These are phyloP conservation scores for Aspergillus hortae DNA, from an alignment of 2,329 filamentous ascomycete genomes.

Conservation along the genomic window DNA sequence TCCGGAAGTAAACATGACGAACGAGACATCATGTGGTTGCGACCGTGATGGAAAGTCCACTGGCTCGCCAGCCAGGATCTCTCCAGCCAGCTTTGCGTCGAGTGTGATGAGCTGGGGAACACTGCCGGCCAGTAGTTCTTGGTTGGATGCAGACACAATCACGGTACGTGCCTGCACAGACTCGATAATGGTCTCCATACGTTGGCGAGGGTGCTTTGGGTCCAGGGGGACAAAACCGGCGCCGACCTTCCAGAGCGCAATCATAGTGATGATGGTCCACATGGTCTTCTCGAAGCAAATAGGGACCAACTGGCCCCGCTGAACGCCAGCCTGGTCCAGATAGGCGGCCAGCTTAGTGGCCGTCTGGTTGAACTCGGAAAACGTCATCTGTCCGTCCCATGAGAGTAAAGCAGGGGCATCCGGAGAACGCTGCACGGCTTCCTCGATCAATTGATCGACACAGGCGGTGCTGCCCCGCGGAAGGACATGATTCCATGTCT, in stretches of 20 bases:
- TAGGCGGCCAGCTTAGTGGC: slow-evolving; percentile 7
- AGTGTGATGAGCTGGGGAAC: not conserved
- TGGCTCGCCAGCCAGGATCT: slow-evolving; percentile 27
- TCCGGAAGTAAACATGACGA: slow-evolving; percentile 50
- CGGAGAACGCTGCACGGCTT: slow-evolving; percentile 2
- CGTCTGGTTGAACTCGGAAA: slow-evolving; percentile 7
- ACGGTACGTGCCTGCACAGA: not conserved
- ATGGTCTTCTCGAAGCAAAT: slow-evolving; percentile 10
- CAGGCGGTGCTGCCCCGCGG: slow-evolving; percentile 7
- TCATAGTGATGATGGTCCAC: slow-evolving; percentile 12
- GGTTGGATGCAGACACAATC: not conserved
- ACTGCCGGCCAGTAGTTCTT: not conserved
- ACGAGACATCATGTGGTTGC: slow-evolving; percentile 52
- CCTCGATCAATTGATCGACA: slow-evolving; percentile 9
- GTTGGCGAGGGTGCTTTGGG: not conserved
- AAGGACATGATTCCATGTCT: slow-evolving; percentile 10
- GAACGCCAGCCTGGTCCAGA: slow-evolving; percentile 4
- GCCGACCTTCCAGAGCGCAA: slow-evolving; percentile 10
- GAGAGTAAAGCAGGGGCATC: slow-evolving; percentile 4
- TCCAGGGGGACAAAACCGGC: slow-evolving; percentile 1
- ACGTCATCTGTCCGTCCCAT: slow-evolving; percentile 12
- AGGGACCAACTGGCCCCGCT: slow-evolving; percentile 5
- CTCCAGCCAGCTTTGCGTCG: not conserved
- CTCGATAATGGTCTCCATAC: not conserved
- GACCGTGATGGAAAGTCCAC: not conserved